Evolutionary conservation across 192 early-diverging fungal species (phyloP).

Genomic region (Piromyces finnis): DNA sequence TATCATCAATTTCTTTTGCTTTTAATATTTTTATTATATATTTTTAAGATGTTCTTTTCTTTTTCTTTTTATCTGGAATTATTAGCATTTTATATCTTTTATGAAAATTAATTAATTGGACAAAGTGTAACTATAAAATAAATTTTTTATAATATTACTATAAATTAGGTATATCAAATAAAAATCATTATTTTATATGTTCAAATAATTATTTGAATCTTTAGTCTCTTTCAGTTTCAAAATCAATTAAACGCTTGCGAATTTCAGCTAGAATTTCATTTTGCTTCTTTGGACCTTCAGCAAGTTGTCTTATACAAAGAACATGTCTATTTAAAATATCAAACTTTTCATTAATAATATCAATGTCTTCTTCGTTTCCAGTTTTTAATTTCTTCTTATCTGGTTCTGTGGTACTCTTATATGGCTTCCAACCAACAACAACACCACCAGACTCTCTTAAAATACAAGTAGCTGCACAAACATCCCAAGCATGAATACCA

Average conservation of each 20-base stretch:
- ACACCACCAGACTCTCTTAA: slow-evolving; percentile 69
- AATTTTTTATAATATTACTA: not conserved
- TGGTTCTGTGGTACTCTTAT: not conserved
- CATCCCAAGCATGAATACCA: slow-evolving; percentile 62
- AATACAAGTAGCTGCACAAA: slow-evolving; percentile 72
- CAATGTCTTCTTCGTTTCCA: not conserved
- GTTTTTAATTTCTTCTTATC: slow-evolving; percentile 4
- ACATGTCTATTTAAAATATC: slow-evolving; percentile 16
- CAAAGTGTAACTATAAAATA: too few relatives aligned
- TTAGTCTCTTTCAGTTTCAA: not conserved
- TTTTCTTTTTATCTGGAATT: too few relatives aligned
- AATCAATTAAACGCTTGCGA: not conserved
- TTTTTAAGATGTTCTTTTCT: too few relatives aligned
- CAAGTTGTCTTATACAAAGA: slow-evolving; percentile 12
- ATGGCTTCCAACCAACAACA: slow-evolving; percentile 21
- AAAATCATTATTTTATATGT: too few relatives aligned
- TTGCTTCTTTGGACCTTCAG: not conserved
- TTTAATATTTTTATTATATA: too few relatives aligned
- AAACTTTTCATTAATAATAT: slow-evolving; percentile 3
- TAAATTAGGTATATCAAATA: too few relatives aligned
- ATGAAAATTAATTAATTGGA: too few relatives aligned
- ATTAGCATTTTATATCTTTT: too few relatives aligned
- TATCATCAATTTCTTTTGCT: too few relatives aligned
- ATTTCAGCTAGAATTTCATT: not conserved
- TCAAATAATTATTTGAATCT: too few relatives aligned